These are phyloP conservation scores for Phyllostachys edulis DNA, from an alignment of 176 grass and related monocot genomes.

Conservation along the genomic window DNA sequence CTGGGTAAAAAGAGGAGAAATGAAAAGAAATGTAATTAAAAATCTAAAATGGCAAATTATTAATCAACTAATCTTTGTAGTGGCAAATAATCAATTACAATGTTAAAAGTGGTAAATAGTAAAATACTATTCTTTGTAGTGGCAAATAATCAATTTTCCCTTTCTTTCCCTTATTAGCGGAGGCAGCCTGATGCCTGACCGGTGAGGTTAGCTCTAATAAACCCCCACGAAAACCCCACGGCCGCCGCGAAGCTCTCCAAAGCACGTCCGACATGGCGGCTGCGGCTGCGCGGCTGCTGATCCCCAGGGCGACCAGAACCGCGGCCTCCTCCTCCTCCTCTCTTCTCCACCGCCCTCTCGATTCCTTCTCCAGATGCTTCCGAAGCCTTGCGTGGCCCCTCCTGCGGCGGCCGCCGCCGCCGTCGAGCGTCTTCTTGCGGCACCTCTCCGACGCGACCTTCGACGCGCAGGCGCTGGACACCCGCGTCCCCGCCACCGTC, in stretches of 20 bases:
- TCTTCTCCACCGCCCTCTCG: constrained; percentile 14
- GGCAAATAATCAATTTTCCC: no score
- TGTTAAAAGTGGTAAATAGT: no score
- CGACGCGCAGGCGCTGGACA: constrained; percentile 51
- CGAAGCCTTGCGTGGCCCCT: constrained; percentile 12
- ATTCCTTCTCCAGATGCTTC: constrained; percentile 22
- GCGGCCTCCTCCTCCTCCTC: neutral
- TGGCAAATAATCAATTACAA: no score
- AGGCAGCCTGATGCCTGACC: no score
- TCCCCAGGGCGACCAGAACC: constrained; percentile 40
- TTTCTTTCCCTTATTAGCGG: no score
- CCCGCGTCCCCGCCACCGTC: constrained; percentile 62
- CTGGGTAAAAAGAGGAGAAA: no score
- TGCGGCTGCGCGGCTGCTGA: constrained; percentile 35
- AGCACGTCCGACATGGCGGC: constrained; percentile 22
- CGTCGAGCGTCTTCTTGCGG: neutral
- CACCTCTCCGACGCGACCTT: constrained; percentile 37
- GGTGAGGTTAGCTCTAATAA: no score
- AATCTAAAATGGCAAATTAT: no score
- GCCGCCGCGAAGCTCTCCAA: neutral
- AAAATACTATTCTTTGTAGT: no score
- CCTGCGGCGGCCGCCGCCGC: neutral
- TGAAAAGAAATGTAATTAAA: no score
- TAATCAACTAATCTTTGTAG: no score
- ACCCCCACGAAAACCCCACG: neutral